Base-by-base conservation (phyloP, 2,329 filamentous ascomycete species). In the Colletotrichum orchidophilum region DNA sequence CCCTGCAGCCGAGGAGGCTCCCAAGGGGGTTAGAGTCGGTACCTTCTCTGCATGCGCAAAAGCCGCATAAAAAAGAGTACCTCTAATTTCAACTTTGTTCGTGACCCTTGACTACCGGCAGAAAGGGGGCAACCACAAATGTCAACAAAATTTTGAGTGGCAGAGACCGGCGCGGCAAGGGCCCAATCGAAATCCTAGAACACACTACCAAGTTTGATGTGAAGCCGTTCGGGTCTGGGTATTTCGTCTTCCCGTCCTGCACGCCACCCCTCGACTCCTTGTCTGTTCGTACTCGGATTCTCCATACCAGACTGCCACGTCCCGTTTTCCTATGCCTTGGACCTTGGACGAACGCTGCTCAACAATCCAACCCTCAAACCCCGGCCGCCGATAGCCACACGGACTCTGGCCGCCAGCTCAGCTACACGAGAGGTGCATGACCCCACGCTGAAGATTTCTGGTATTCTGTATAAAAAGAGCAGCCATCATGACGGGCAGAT, bases 401-500 rank as follows among this genome's bases (percentile, higher is more conserved):
- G 64, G 64, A 69, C 65, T 60, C 11, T 26, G 58, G n/a, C 11
- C 11, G 53, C 24, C 53, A 63, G 59, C 64, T 29, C 58, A 63
- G 59, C 64, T 74, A 74, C 64, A 74, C 71, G 67, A 73, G 39
- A 68, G 54, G 33, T 71, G 73, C 71, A 74, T 65, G 42, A 62
- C 70, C 63, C 65, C 69, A 62, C 64, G 61, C 62, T 24, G n/a
- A 62, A 57, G 49, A 39, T 53, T 68, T n/a, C 52, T 27, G 39
- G 12, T 52, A 12, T 39, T 42, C 46, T 21, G 27, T 71, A 63
- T 72, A 73, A 69, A 69, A 49, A 63, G 42, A 59, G 24, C 55
- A 27, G 52, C 55, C 75, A 78, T 72, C 31, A 83, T 83, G 81
- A 78, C 81, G 50, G 76, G 76, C 63, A 79, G 81, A 72, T 82